Base-by-base conservation (phyloP, 75 land plant species). In the Cryptomeria japonica region DNA sequence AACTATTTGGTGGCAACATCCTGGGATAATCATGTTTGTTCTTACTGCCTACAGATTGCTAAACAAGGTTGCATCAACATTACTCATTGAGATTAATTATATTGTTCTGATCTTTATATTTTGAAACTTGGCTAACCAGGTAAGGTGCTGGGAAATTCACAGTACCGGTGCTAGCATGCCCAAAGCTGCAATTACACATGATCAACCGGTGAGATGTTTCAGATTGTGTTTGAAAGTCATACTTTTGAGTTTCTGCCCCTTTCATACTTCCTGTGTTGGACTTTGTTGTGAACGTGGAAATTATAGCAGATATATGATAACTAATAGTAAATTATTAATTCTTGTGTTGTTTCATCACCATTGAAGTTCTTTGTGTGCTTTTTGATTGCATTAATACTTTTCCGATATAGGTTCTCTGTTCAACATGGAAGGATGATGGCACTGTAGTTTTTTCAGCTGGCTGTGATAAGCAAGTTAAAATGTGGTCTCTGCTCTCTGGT, bases 361-460 rank as follows among this genome's bases (percentile, higher is more conserved):
- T 19, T 46, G 13, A 82, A 44, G 34, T 82, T 82, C 34, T 28
- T 25, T 38, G 49, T 44, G 32, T 82, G 84, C 31, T 82, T 82
- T 11, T 44, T 84, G 85, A 25, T 3, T 39, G 51, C 6, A 64
- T 64, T 64, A 64, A 28, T 64, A 36, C 31, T 37, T 34, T 87
- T 19, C 13, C 12, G 15, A 55, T 28, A 85, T 47, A 96, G 99
- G 98, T 97, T 38, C 84, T 97, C 13, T 97, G 99, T 89, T 95
- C 98, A 36, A 89, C 97, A 32, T 97, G 99, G 99, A 97, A 97
- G 89, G 99, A 96, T 86, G 99, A 97, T 92, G 98, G 99, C 5
- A 93, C 96, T 19, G 95, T 95, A 76, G 96, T 97, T 11, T 97
- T 96, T 86, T 97, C 99, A 87, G 99, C 92, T 80, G 99, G 99